Conservation (phyloP, 2,329 filamentous ascomycete genomes). For the Xylariales sp. region DNA sequence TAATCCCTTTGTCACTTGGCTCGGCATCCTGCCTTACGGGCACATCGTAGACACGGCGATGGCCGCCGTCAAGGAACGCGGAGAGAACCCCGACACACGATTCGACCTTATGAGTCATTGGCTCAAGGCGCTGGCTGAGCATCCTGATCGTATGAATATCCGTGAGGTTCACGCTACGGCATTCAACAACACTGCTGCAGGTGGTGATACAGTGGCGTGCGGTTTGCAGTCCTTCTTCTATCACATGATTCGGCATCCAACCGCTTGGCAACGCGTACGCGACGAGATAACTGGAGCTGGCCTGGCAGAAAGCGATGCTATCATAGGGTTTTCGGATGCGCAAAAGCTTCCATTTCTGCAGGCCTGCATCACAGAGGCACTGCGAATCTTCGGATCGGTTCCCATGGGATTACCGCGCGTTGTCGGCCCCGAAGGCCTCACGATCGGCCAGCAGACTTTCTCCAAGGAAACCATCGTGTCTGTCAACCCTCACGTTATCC, state of each 20-base stretch:
- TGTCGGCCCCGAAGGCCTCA: neutral
- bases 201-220: conserved; percentile 2
- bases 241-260: conserved; percentile 2
- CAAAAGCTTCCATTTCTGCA: conserved; percentile 3
- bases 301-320: neutral
- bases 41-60: conserved; percentile 4
- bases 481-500: conserved; percentile 8
- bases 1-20: conserved; percentile 16
- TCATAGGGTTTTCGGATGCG: neutral
- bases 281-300: conserved; percentile 1
- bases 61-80: neutral
- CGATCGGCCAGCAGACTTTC: conserved; percentile 4
- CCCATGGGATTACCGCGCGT: conserved; percentile 8
- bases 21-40: conserved; percentile 13
- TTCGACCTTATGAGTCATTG: conserved; percentile 10
- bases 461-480: conserved; percentile 4
- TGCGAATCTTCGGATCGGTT: neutral
- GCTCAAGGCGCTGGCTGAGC: conserved; percentile 2
- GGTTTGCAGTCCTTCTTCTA: conserved; percentile 7
- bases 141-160: conserved; percentile 6
- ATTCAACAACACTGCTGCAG: neutral
- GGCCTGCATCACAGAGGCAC: conserved; percentile 3
- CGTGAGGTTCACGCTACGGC: conserved; percentile 1
- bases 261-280: conserved; percentile 3
- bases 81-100: conserved; percentile 8